Evolutionary conservation across 208 protist species (phyloP), one percentile per base, ranked within the genome.

Genomic region (Trypanosoma mega): DNA sequence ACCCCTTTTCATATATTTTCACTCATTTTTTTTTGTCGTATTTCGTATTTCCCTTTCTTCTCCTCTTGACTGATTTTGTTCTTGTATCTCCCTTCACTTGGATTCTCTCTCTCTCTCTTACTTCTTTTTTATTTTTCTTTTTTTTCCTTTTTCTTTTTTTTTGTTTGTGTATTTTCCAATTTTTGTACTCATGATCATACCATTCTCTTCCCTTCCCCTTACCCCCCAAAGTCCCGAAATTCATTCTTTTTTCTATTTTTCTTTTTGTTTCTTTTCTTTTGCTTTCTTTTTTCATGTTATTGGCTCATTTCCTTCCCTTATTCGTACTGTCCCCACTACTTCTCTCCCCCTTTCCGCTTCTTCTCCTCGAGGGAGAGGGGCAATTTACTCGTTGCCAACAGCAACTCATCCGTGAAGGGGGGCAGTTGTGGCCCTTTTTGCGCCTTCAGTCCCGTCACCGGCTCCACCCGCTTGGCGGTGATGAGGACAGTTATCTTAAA

Each of bases 401-500:
- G 76, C 57, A 88, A 41, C 78, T 90, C 86, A 36, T 96, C 90
- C 18, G 90, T 92, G 80, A 86, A 96, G 16, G 90, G 66, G 23
- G 75, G 69, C 14, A 91, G 80, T 29, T 78, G 65, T 23, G 82
- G 82, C 26, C 76, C 90, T 69, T 86, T 92, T 77, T 96, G 90
- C 55, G 75, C 58, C 78, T 88, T 90, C 53, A 96, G 75, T 9
- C 91, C 91, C 8, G 91, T 93, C 60, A 97, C 90, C 7, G 75
- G 74, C 77, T 96, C 90, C 29, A 97, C 87, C 66, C 86, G 87
- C 63, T 94, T 94, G 61, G 80, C 82, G 20, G 79, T 94, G 71
- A 97, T 87, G 36, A 97, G 75, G 45, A 97, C 46, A 11, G 90
- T 97, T 14, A 81, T 83, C 72, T 96, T 96, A 68, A 97, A 95